Evolutionary conservation across 441 rosid species (phyloP), one percentile per base, ranked within the genome.

Genomic region (Macaranga tanarius): DNA sequence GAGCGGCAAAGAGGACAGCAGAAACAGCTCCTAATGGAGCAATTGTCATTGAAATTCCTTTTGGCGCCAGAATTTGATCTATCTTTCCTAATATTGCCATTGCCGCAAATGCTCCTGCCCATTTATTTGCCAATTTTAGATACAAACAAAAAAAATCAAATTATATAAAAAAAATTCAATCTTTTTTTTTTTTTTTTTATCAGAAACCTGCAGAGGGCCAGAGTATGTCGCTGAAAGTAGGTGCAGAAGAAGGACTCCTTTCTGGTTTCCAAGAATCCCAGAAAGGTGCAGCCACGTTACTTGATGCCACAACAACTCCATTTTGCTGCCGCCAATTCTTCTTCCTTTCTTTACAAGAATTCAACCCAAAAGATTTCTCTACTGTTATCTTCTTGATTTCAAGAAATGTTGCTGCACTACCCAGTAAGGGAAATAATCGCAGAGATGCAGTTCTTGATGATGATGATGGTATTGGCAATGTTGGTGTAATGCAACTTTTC

Each of bases 161-260:
- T 31, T 31, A 31, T 31, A 31, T n/a, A 28, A 16, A n/a, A 25
- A 15, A 7, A 1, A 26, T 28, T n/a, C n/a, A 31, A 9, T 60
- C 67, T 8, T 26, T 10, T 4, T 2, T 54, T n/a, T 38, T n/a
- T 6, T 3, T 42, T 9, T 0, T 16, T 45, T 11, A 5, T 20
- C 40, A 62, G 80, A 23, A 60, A 86, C 97, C 98, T 77, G 97
- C 92, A 68, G 95, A 86, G n/a, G 97, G 98, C 98, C 97, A 93
- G 69, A 91, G 71, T 79, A 93, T 73, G 71, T 93, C 98, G 74
- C 97, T 93, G 69, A 91, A 69, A 28, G 86, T 77, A 52, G 87
- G 79, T 63, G 83, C 54, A 58, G 92, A 68, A 69, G 90, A 65
- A 73, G 87, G 62, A 73, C 87, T 58, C 76, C 80, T 81, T 44